A percentile compares a stretch with the other conserved stretches of the same genome.
These are phyloP conservation scores for Niebla homalea DNA, from an alignment of 495 filamentous ascomycete species.

Conservation along the genomic window DNA sequence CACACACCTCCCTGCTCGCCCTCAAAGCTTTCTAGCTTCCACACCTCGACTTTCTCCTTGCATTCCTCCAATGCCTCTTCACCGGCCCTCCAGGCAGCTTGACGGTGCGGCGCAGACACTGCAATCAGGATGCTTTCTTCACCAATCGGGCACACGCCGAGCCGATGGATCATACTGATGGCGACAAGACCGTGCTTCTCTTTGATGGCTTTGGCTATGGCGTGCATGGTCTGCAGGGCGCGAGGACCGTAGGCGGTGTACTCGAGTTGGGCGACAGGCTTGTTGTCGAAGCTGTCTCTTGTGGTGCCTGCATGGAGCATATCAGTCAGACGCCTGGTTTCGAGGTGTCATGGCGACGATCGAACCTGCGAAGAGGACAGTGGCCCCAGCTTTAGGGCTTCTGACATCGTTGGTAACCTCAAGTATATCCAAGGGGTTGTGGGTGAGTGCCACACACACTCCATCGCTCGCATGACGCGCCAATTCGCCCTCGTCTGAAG, in stretches of 20 bases:
- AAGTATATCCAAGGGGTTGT: slow-evolving; percentile 44
- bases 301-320: slow-evolving; percentile 53
- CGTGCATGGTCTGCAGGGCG: slow-evolving; percentile 59
- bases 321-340: slow-evolving; percentile 8
- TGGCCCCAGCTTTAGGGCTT: slow-evolving; percentile 72
- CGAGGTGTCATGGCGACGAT: neutral
- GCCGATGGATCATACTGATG: slow-evolving; percentile 72
- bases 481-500: too few species aligned
- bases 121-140: slow-evolving; percentile 91
- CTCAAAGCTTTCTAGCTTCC: slow-evolving; percentile 88
- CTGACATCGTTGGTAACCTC: slow-evolving; percentile 52
- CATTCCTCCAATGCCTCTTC: slow-evolving; percentile 82
- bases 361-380: slow-evolving; percentile 71
- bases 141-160: slow-evolving; percentile 71
- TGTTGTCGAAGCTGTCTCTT: slow-evolving; percentile 63
- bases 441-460: slow-evolving; percentile 31
- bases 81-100: slow-evolving; percentile 74
- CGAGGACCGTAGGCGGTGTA: slow-evolving; percentile 74
- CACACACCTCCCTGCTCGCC: slow-evolving; percentile 66
- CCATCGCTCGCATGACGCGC: neutral
- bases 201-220: slow-evolving; percentile 48
- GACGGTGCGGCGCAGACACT: slow-evolving; percentile 73
- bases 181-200: slow-evolving; percentile 48
- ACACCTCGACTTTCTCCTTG: slow-evolving; percentile 80
- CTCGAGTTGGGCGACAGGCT: slow-evolving; percentile 60